These are phyloP conservation scores for Pythium plurisporium DNA, from an alignment of 352 stramenopile genomes.

Conservation along the genomic window DNA sequence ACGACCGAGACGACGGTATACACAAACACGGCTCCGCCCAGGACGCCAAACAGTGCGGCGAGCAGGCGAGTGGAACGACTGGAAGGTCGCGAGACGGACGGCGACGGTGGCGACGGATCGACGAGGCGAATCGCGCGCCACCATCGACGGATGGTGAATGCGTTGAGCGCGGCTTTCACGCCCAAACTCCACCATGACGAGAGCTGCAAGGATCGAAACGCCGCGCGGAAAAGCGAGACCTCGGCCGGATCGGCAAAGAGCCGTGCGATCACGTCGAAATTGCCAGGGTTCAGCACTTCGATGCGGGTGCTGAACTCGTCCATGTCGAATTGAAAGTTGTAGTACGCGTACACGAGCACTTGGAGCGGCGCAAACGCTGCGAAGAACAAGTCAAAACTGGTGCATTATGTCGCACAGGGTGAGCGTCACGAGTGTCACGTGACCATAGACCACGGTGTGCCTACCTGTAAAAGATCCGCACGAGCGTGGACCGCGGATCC, in stretches of 20 bases:
- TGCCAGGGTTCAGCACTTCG: slow-evolving; percentile 24
- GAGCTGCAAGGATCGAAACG: slow-evolving; percentile 47
- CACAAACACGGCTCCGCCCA: slow-evolving; percentile 2
- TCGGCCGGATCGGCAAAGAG: slow-evolving; percentile 42
- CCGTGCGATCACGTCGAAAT: slow-evolving; percentile 34
- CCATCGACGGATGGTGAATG: slow-evolving; percentile 43
- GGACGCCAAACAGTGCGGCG: neutral
- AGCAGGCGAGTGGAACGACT: neutral
- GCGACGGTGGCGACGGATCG: too few relatives aligned
- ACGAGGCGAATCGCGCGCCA: slow-evolving; percentile 24
- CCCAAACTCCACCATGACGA: slow-evolving; percentile 18
- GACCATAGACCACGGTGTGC: too few relatives aligned
- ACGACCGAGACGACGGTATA: slow-evolving; percentile 14
- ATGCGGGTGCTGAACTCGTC: slow-evolving; percentile 32
- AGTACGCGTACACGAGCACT: slow-evolving; percentile 37
- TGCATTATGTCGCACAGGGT: too few relatives aligned
- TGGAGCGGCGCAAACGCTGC: slow-evolving; percentile 46
- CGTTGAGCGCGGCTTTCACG: slow-evolving; percentile 32
- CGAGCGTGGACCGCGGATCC: slow-evolving; percentile 5
- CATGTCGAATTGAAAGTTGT: slow-evolving; percentile 41
- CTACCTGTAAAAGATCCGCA: slow-evolving; percentile 18
- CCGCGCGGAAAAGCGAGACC: slow-evolving; percentile 36
- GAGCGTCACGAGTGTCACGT: too few relatives aligned
- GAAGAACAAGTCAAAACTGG: slow-evolving; percentile 56
- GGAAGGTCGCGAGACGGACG: too few relatives aligned